A percentile compares a stretch with the other conserved stretches of the same genome.
Evolutionary conservation across 2,329 filamentous ascomycete genomes (phyloP).

Genomic region (Periglandula ipomoeae): DNA sequence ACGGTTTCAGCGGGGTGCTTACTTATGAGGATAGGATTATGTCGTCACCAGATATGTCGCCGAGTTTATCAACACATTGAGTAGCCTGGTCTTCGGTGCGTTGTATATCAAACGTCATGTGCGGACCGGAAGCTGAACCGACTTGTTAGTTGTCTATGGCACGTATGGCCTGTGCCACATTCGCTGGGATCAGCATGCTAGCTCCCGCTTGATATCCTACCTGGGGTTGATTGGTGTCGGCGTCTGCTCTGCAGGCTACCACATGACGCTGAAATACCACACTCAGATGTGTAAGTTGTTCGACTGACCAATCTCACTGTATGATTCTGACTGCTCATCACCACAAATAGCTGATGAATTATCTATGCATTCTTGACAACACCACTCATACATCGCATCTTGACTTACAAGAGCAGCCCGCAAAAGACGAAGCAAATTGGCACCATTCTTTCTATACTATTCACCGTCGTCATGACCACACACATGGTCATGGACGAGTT

Average conservation of each 20-base stretch:
- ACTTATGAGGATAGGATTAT: slow-evolving; percentile 22
- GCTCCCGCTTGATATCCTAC: slow-evolving; percentile 25
- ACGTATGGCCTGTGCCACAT: slow-evolving; percentile 24
- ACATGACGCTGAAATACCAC: slow-evolving; percentile 26
- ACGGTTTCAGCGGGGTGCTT: background rate
- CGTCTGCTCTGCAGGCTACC: slow-evolving; percentile 22
- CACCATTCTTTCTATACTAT: slow-evolving; percentile 13
- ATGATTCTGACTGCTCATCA: background rate
- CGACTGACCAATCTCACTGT: background rate
- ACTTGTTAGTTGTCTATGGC: slow-evolving; percentile 27
- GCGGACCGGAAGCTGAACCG: background rate
- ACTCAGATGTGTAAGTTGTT: slow-evolving; percentile 24
- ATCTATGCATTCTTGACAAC: slow-evolving; percentile 33
- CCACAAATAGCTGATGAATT: slow-evolving; percentile 25
- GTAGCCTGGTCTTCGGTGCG: slow-evolving; percentile 28
- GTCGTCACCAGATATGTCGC: slow-evolving; percentile 32
- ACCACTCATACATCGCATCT: slow-evolving; percentile 29
- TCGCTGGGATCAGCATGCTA: slow-evolving; percentile 12
- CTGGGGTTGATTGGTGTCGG: slow-evolving; percentile 28
- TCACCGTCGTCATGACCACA: slow-evolving; percentile 27
- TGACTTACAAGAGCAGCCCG: slow-evolving; percentile 23
- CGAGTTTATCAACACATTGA: slow-evolving; percentile 36
- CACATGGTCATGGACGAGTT: slow-evolving; percentile 35
- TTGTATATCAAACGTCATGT: background rate
- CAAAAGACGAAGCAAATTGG: slow-evolving; percentile 16